Evolutionary conservation across 1,284 basidiomycete species (phyloP).

Genomic region (Ustilago shanxiensis): DNA sequence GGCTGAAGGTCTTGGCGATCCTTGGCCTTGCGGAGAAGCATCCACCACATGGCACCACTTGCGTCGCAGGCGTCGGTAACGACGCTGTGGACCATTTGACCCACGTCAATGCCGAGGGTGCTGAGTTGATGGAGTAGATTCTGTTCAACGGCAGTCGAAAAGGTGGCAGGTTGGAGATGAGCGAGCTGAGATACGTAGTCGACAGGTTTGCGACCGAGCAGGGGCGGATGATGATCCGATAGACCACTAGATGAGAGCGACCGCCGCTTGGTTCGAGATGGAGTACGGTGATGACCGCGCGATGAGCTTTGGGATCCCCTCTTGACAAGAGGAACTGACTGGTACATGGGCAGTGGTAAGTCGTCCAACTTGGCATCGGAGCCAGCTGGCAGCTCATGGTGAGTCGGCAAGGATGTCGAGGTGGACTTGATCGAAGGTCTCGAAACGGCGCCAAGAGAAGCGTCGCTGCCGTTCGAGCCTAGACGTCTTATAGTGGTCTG

Average conservation of each 20-base stretch:
- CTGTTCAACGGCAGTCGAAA: constrained; percentile 83
- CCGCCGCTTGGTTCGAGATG: constrained; percentile 91
- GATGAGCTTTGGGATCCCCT: constrained; percentile 51
- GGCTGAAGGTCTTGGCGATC: constrained; percentile 68
- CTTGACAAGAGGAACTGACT: constrained; percentile 46
- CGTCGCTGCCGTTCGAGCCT: constrained; percentile 59
- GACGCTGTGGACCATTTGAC: constrained; percentile 93
- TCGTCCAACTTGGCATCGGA: constrained; percentile 22
- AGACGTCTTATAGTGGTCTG: constrained; percentile 71
- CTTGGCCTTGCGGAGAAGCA: constrained; percentile 84
- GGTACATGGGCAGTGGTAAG: constrained; percentile 21
- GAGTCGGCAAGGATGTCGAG: constrained; percentile 50
- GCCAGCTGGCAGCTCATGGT: constrained; percentile 47
- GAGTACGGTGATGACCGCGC: constrained; percentile 78
- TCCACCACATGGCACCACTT: constrained; percentile 95
- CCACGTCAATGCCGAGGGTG: constrained; percentile 87
- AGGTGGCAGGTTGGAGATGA: constrained; percentile 81
- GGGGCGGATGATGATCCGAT: constrained; percentile 60
- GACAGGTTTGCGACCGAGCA: constrained; percentile 60
- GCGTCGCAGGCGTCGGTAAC: constrained; percentile 91
- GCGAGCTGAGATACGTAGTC: constrained; percentile 80
- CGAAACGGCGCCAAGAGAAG: constrained; percentile 30
- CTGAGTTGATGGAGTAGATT: constrained; percentile 82
- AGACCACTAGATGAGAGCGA: constrained; percentile 76
- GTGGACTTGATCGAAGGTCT: constrained; percentile 30